Percentiles rank a stretch among this genome's conserved stretches.
These are phyloP conservation scores for Aureoboletus auriporus DNA, from an alignment of 768 basidiomycete genomes.

Conservation along the genomic window DNA sequence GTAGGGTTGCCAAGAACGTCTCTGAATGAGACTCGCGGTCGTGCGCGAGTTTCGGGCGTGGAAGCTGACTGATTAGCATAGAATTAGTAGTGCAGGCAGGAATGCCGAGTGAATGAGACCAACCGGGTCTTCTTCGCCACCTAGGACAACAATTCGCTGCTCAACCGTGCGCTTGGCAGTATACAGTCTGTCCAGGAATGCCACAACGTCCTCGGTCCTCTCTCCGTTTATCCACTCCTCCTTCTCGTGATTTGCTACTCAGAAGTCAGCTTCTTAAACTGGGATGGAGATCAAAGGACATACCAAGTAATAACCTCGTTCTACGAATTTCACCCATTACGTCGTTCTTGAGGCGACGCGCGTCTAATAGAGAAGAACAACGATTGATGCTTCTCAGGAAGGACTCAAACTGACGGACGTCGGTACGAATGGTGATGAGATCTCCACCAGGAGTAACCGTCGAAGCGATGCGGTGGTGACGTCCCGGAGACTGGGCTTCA, in stretches of 20 bases:
- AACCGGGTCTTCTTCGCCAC: constrained; percentile 65
- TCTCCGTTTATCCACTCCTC: constrained; percentile 88
- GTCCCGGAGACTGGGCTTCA: constrained; percentile 70
- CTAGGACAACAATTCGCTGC: constrained; percentile 76
- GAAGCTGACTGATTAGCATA: constrained; percentile 33
- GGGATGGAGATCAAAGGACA: constrained; percentile 8
- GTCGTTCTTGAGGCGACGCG: constrained; percentile 87
- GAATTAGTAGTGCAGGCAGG: not conserved
- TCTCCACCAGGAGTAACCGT: constrained; percentile 48
- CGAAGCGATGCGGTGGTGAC: constrained; percentile 40
- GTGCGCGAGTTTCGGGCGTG: constrained; percentile 39
- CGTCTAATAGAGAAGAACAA: constrained; percentile 82
- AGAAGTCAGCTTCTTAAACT: not conserved
- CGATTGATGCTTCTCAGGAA: constrained; percentile 84
- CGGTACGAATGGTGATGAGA: constrained; percentile 78
- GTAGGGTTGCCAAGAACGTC: constrained; percentile 86
- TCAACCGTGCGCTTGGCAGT: constrained; percentile 87
- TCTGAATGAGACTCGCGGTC: constrained; percentile 58
- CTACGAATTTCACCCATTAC: constrained; percentile 86
- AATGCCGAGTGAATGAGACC: constrained; percentile 11
- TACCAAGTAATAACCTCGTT: constrained; percentile 72
- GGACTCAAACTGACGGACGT: constrained; percentile 81
- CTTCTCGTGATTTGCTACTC: constrained; percentile 75
- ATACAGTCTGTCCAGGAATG: constrained; percentile 84
- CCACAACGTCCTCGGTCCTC: constrained; percentile 78